phyloP scores from a whole-genome alignment of 1,284 basidiomycete species.

The Mycena sp. region DNA sequence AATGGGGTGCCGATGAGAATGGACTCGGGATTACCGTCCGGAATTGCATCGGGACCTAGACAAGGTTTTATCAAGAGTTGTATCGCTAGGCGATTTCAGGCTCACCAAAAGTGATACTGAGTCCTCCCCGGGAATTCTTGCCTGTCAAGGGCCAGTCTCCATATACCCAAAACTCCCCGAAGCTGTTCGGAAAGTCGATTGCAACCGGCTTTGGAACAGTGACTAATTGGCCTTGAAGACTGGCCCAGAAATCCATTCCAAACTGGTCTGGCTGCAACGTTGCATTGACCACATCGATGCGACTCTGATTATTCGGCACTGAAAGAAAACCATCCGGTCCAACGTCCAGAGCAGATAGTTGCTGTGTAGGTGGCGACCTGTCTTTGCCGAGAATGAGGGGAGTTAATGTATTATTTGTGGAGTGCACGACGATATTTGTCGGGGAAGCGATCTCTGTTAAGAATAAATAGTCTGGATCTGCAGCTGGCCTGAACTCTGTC shows the following conservation, averaged over 20 bases:
- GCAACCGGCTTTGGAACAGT: slow-evolving; percentile 60
- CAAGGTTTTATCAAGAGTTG: neutral
- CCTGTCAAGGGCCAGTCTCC: slow-evolving; percentile 68
- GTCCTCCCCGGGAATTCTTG: slow-evolving; percentile 65
- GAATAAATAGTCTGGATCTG: slow-evolving; percentile 55
- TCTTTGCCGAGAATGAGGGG: slow-evolving; percentile 65
- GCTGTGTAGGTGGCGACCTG: slow-evolving; percentile 61
- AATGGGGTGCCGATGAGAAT: slow-evolving; percentile 64
- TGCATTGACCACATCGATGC: slow-evolving; percentile 55
- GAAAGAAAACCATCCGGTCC: slow-evolving; percentile 65
- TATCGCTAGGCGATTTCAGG: neutral
- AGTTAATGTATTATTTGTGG: slow-evolving; percentile 55
- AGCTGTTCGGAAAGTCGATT: slow-evolving; percentile 56
- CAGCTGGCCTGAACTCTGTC: slow-evolving; percentile 57
- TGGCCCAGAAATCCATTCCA: slow-evolving; percentile 74
- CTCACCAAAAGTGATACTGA: slow-evolving; percentile 62
- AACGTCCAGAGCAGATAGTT: slow-evolving; percentile 58
- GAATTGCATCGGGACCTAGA: slow-evolving; percentile 55
- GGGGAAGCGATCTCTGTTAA: slow-evolving; percentile 62
- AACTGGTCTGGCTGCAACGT: slow-evolving; percentile 59
- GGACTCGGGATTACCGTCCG: slow-evolving; percentile 66
- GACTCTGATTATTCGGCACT: slow-evolving; percentile 63
- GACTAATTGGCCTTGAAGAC: slow-evolving; percentile 69
- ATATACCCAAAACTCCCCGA: slow-evolving; percentile 39
- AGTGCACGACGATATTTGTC: slow-evolving; percentile 54